These are phyloP conservation scores for Paralagenidium karlingii DNA, from an alignment of 352 stramenopile genomes.

Conservation along the genomic window DNA sequence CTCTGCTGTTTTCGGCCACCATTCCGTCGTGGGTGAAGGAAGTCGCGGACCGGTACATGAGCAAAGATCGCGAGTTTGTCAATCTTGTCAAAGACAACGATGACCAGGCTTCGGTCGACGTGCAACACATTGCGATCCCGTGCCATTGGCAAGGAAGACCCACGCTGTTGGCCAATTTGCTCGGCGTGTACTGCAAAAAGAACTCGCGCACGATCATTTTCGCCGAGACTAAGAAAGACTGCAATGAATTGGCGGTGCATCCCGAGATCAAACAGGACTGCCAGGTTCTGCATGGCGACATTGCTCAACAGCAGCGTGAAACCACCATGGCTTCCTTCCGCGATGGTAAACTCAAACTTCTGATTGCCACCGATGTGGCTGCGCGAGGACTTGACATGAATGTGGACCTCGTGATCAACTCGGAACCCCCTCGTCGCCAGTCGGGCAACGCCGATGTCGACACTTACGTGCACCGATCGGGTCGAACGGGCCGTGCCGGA, in stretches of 20 bases:
- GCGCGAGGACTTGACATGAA: constrained; percentile 96
- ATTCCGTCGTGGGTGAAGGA: constrained; percentile 89
- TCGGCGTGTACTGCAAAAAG: constrained; percentile 78
- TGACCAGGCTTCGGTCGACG: constrained; percentile 80
- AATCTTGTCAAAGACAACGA: constrained; percentile 88
- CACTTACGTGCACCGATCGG: constrained; percentile 98
- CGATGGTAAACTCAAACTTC: constrained; percentile 86
- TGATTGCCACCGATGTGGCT: constrained; percentile 96
- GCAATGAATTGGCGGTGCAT: constrained; percentile 87
- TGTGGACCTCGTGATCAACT: constrained; percentile 95
- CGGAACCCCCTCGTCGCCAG: constrained; percentile 78
- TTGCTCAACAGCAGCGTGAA: constrained; percentile 94
- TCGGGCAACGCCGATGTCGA: constrained; percentile 87
- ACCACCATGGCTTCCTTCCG: constrained; percentile 96
- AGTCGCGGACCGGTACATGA: constrained; percentile 86
- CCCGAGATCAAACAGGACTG: constrained; percentile 77
- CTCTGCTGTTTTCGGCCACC: constrained; percentile 90
- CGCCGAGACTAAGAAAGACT: constrained; percentile 91
- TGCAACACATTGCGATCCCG: constrained; percentile 89
- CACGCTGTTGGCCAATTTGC: constrained; percentile 55
- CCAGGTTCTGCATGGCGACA: constrained; percentile 94
- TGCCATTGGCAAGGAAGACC: constrained; percentile 85
- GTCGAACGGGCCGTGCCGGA: constrained; percentile 92
- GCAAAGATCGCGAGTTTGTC: constrained; percentile 76
- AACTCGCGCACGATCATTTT: constrained; percentile 90